Base-by-base conservation (phyloP, 495 filamentous ascomycete species). In the Diplogelasinospora grovesii region DNA sequence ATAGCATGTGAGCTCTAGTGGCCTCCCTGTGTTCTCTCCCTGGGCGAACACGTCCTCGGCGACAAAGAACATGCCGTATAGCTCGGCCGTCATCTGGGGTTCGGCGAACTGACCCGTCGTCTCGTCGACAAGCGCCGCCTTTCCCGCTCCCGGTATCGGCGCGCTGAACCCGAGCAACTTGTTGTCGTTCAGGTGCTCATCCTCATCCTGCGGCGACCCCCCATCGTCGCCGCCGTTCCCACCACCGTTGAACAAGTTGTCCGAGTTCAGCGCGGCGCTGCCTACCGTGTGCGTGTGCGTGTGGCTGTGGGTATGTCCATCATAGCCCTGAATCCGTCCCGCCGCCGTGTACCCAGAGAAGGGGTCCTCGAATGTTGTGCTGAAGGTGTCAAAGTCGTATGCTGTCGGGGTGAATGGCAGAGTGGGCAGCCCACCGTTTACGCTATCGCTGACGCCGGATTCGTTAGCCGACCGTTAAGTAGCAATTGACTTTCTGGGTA, bases 41-140 rank as follows among this genome's bases (percentile, higher is more conserved):
- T 56, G 64, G 24, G 65, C 66, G 52, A 73, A 77, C 5, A 77
- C 74, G 39, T 74, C 71, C 51, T 95, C 89, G 35, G 89, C 88
- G 5, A 95, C 75, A 53, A 92, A 94, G 66, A 95, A 95, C 86
- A 93, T 94, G 66, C 89, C 89, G 55, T 92, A 86, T 22, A 95
- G 65, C 60, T 93, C 89, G 29, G 86, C 87, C 7, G 82, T 77
- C 56, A 94, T 78, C 22, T 74, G 73, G 16, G 87, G 71, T 65
- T 53, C 76, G 60, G 69, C 49, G 16, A 56, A 43, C 27, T 55
- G 48, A 14, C 43, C 56, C 0, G 42, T 24, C 0, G 42, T 24
- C 14, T 53, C 52, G 36, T 53, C 52, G 10, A 46, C 76, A 71
- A 66, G 77, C 2, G 76, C 77, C 30, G 82, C 86, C 48, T 79